A percentile compares a stretch with the other conserved stretches of the same genome.
These are phyloP conservation scores for Lyophyllum decastes DNA, from an alignment of 768 basidiomycete genomes.

Conservation along the genomic window DNA sequence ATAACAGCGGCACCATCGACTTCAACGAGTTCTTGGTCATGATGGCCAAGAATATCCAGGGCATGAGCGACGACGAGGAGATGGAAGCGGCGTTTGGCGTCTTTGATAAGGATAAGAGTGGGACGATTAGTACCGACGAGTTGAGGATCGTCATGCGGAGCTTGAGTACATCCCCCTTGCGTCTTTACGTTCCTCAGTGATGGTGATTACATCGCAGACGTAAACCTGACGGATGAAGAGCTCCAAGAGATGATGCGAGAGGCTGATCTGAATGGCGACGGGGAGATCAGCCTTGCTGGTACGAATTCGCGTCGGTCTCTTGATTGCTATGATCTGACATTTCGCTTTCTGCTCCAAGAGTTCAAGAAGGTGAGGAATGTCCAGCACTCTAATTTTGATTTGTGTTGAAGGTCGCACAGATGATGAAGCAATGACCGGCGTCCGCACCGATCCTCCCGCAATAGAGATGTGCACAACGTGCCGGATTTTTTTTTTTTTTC, in stretches of 20 bases:
- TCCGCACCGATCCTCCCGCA: not conserved
- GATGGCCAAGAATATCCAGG: conserved; percentile 44
- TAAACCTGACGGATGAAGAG: conserved; percentile 75
- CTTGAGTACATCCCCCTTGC: conserved; percentile 57
- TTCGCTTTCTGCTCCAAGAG: conserved; percentile 6
- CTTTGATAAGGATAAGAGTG: conserved; percentile 96
- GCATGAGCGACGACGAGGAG: conserved; percentile 45
- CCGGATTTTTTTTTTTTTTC: not conserved
- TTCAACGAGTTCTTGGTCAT: conserved; percentile 48
- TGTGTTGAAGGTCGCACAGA: not conserved
- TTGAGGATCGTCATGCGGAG: conserved; percentile 93
- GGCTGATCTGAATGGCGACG: conserved; percentile 83
- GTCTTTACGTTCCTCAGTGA: not conserved
- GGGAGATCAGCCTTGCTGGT: conserved; percentile 82
- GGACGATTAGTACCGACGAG: conserved; percentile 87
- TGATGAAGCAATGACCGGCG: conserved; percentile 7
- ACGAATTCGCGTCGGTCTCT: conserved; percentile 13
- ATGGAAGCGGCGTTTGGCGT: conserved; percentile 54
- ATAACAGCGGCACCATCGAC: conserved; percentile 46
- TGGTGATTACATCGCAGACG: conserved; percentile 25
- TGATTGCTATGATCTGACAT: not conserved
- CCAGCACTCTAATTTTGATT: too few species aligned
- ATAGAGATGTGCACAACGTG: not conserved
- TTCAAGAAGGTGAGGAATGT: conserved; percentile 13
- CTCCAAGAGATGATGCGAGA: conserved; percentile 92